These are phyloP conservation scores for Grigorovia humatica DNA, from an alignment of 805 yeast genomes.

Conservation along the genomic window DNA sequence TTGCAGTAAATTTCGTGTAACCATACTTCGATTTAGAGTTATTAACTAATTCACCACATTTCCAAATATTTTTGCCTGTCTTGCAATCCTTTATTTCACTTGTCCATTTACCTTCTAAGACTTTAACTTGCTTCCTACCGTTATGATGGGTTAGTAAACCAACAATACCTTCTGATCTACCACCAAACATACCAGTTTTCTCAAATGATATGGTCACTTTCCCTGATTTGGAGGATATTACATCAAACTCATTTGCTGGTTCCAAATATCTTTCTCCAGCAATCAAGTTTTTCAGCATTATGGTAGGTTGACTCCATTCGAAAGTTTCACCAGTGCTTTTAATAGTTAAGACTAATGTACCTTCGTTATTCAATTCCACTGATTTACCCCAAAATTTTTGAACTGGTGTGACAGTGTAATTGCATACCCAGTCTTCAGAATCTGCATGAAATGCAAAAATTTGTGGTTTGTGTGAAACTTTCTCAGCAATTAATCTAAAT, in stretches of 20 bases:
- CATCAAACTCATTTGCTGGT: slow-evolving; percentile 59
- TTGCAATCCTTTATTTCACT: slow-evolving; percentile 38
- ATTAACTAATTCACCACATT: slow-evolving; percentile 52
- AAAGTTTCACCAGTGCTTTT: slow-evolving; percentile 55
- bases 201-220: slow-evolving; percentile 67
- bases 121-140: slow-evolving; percentile 7
- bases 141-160: slow-evolving; percentile 31
- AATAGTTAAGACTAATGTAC: slow-evolving; percentile 49
- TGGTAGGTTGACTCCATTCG: slow-evolving; percentile 75
- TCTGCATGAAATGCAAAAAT: slow-evolving; percentile 77
- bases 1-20: slow-evolving; percentile 72
- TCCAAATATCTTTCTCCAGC: slow-evolving; percentile 95
- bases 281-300: slow-evolving; percentile 72
- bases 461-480: slow-evolving; percentile 75
- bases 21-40: slow-evolving; percentile 65
- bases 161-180: slow-evolving; percentile 56
- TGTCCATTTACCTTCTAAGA: slow-evolving; percentile 73
- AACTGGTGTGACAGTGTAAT: slow-evolving; percentile 56
- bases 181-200: slow-evolving; percentile 71
- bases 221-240: slow-evolving; percentile 59
- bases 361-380: slow-evolving; percentile 70
- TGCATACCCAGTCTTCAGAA: slow-evolving; percentile 56
- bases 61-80: slow-evolving; percentile 48
- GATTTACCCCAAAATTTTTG: slow-evolving; percentile 96
- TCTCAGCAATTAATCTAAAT: slow-evolving; percentile 67